Evolutionary conservation across 345 rosid genomes (phyloP).

Genomic region (Boechera retrofracta): DNA sequence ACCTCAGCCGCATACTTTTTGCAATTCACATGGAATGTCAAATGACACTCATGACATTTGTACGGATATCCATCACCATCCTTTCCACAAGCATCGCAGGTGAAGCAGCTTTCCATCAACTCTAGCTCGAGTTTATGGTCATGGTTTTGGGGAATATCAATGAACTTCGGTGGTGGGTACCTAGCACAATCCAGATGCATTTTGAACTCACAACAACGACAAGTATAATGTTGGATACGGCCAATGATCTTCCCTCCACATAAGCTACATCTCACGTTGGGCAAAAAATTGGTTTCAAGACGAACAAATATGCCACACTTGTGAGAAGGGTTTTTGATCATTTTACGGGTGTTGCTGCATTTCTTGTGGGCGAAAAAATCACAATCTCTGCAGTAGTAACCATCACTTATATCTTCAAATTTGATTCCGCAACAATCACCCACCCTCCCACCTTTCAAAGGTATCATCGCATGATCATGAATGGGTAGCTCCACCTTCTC

Average conservation of each 20-base stretch:
- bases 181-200: background rate
- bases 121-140: conserved; percentile 15
- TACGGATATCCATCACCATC: background rate
- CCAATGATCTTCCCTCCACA: background rate
- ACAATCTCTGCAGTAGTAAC: background rate
- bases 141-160: background rate
- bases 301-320: no score
- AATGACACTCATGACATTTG: background rate
- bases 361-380: background rate
- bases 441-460: background rate
- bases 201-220: background rate
- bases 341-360: background rate
- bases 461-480: background rate
- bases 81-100: background rate
- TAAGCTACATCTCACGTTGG: background rate
- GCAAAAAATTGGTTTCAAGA: no score
- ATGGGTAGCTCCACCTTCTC: background rate
- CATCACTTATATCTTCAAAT: background rate
- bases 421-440: background rate
- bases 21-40: conserved; percentile 2
- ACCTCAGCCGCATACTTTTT: background rate
- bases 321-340: background rate
- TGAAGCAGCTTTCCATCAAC: background rate
- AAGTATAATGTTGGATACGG: background rate
- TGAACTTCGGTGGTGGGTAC: background rate